These are phyloP conservation scores for Penicillium sp. DNA, from an alignment of 2,329 filamentous ascomycete species.

Conservation along the genomic window DNA sequence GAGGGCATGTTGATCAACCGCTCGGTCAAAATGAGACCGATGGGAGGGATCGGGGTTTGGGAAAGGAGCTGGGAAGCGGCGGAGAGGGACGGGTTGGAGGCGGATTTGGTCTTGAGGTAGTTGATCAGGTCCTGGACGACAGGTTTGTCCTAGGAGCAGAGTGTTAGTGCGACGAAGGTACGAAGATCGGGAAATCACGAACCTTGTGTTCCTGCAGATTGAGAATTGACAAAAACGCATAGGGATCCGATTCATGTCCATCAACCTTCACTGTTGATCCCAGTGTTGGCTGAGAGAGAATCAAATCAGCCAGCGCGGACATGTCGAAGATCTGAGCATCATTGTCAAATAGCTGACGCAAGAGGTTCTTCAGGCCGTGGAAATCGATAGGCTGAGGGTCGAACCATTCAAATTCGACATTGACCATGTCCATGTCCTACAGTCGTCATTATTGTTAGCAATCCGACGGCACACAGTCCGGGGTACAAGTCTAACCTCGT, in stretches of 20 bases:
- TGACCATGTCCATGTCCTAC: conserved; percentile 84
- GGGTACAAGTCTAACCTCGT: conserved; percentile 35
- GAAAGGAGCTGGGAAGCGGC: conserved; percentile 60
- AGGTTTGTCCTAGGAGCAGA: conserved; percentile 58
- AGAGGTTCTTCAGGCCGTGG: conserved; percentile 84
- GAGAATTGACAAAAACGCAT: conserved; percentile 85
- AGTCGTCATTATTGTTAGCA: conserved; percentile 10
- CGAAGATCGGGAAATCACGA: conserved; percentile 1
- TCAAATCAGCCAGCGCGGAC: conserved; percentile 79
- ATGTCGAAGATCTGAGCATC: conserved; percentile 85
- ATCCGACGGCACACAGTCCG: background rate
- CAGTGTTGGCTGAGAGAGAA: conserved; percentile 81
- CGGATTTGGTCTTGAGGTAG: conserved; percentile 64
- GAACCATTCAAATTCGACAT: conserved; percentile 99
- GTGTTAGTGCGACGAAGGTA: background rate
- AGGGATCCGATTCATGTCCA: conserved; percentile 86
- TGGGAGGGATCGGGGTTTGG: conserved; percentile 55
- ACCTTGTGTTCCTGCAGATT: conserved; percentile 75
- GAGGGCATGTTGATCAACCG: conserved; percentile 95
- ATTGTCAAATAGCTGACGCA: conserved; percentile 88
- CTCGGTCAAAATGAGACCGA: conserved; percentile 88
- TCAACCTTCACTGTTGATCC: conserved; percentile 98
- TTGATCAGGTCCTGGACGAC: conserved; percentile 67
- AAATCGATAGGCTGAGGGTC: conserved; percentile 92
- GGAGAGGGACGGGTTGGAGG: conserved; percentile 56